Conservation (phyloP, 164 flowering plant genomes). For the Taxillus chinensis region DNA sequence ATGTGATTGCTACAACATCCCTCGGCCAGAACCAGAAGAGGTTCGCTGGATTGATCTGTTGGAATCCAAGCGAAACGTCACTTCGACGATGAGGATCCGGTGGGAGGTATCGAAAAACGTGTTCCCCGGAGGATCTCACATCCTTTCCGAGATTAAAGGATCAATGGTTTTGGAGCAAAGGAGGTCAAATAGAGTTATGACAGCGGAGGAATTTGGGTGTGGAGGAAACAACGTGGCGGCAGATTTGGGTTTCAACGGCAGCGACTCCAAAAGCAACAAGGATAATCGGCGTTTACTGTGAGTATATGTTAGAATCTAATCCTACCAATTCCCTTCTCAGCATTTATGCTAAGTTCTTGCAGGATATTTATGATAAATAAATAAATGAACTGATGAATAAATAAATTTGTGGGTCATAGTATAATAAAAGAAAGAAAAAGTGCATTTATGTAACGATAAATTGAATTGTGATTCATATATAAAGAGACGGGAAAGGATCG, state of each 20-base stretch:
- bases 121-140: slow-evolving; percentile 11
- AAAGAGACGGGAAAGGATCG: slow-evolving; percentile 55
- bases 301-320: no score
- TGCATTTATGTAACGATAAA: no score
- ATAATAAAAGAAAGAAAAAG: no score
- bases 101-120: slow-evolving; percentile 34
- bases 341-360: slow-evolving; percentile 71
- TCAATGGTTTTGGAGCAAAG: slow-evolving; percentile 16
- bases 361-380: slow-evolving; percentile 33
- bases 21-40: no score
- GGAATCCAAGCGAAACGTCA: not conserved
- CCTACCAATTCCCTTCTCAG: slow-evolving; percentile 59
- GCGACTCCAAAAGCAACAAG: no score
- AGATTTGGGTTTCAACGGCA: not conserved
- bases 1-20: slow-evolving; percentile 13
- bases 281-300: no score
- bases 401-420: no score
- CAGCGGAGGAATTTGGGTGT: slow-evolving; percentile 21
- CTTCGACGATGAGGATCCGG: slow-evolving; percentile 15
- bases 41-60: slow-evolving; percentile 23
- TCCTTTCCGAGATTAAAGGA: not conserved
- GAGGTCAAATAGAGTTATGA: slow-evolving; percentile 12
- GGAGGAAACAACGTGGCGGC: slow-evolving; percentile 20
- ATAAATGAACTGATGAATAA: no score
- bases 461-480: not conserved